Evolutionary conservation across 805 yeast genomes (phyloP).

Genomic region (Pichia exigua): DNA sequence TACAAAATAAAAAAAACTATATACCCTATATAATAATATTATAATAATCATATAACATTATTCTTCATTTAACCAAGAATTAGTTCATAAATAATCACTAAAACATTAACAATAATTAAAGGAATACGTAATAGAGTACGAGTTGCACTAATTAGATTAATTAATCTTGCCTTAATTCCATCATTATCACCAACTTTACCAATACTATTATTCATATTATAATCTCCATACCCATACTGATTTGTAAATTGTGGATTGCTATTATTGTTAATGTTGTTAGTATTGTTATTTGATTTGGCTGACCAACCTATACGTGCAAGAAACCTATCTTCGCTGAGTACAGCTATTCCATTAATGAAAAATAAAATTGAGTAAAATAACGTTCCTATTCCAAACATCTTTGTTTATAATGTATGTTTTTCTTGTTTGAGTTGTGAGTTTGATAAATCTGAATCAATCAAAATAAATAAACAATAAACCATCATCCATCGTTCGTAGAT

Average conservation of each 20-base stretch:
- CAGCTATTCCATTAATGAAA: conserved; percentile 48
- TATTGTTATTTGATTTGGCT: conserved; percentile 29
- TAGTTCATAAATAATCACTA: conserved; percentile 46
- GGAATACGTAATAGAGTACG: conserved; percentile 53
- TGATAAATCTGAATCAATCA: not conserved
- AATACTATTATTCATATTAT: conserved; percentile 9
- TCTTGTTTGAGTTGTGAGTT: not conserved
- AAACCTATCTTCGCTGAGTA: conserved; percentile 53
- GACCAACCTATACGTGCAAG: conserved; percentile 40
- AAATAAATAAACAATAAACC: no score
- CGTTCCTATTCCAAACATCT: conserved; percentile 51
- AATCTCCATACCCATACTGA: conserved; percentile 10
- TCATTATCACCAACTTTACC: conserved; percentile 12
- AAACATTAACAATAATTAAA: conserved; percentile 41
- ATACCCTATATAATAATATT: not conserved
- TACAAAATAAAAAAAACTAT: not conserved
- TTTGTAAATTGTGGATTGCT: not conserved
- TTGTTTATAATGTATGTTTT: not conserved
- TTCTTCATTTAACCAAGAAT: conserved; percentile 34
- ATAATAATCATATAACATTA: not conserved
- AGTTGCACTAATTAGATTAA: conserved; percentile 50
- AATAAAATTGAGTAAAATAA: conserved; percentile 44
- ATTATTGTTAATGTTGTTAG: conserved; percentile 15
- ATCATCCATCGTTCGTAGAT: no score
- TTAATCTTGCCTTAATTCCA: conserved; percentile 37